Percentiles rank a stretch among this genome's conserved stretches.
Evolutionary conservation across 1,284 basidiomycete species (phyloP).

Genomic region (Ustilago loliicola): DNA sequence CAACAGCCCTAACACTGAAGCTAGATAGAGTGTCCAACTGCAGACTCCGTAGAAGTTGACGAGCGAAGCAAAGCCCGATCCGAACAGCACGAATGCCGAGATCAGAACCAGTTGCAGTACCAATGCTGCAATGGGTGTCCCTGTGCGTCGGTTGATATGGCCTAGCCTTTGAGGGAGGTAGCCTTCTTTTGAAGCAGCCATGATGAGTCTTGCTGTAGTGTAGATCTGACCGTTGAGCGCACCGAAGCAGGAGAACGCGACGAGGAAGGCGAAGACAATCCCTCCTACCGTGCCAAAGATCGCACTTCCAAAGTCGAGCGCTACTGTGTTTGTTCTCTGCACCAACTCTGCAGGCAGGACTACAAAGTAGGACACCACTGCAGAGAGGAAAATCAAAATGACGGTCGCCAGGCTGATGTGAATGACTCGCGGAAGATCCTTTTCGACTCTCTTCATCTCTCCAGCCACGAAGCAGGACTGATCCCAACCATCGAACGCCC

Average conservation of each 20-base stretch:
- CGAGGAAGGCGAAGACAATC: slow-evolving; percentile 86
- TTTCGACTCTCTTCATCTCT: slow-evolving; percentile 87
- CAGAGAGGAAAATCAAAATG: slow-evolving; percentile 82
- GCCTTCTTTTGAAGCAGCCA: slow-evolving; percentile 86
- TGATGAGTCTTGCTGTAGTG: slow-evolving; percentile 80
- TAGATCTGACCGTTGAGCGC: slow-evolving; percentile 62
- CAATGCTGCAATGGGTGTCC: slow-evolving; percentile 57
- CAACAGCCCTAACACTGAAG: slow-evolving; percentile 80
- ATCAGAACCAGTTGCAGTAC: slow-evolving; percentile 74
- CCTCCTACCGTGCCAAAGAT: slow-evolving; percentile 88
- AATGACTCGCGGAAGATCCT: slow-evolving; percentile 89
- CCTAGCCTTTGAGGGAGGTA: slow-evolving; percentile 75
- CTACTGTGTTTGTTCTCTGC: slow-evolving; percentile 82
- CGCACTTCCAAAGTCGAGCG: slow-evolving; percentile 86
- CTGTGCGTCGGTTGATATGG: slow-evolving; percentile 31
- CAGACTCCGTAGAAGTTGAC: slow-evolving; percentile 74
- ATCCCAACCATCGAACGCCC: slow-evolving; percentile 97
- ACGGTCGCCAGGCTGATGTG: slow-evolving; percentile 87
- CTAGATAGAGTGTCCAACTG: slow-evolving; percentile 65
- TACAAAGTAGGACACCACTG: slow-evolving; percentile 91
- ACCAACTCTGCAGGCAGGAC: slow-evolving; percentile 82
- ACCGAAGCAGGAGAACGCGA: slow-evolving; percentile 84
- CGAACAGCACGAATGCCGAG: slow-evolving; percentile 61
- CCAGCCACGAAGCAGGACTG: slow-evolving; percentile 84
- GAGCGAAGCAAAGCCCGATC: slow-evolving; percentile 72